Percentiles rank a stretch among this genome's conserved stretches.
phyloP scores from a whole-genome alignment of 2,329 filamentous ascomycete species.

The Raffaelea albimanens region DNA sequence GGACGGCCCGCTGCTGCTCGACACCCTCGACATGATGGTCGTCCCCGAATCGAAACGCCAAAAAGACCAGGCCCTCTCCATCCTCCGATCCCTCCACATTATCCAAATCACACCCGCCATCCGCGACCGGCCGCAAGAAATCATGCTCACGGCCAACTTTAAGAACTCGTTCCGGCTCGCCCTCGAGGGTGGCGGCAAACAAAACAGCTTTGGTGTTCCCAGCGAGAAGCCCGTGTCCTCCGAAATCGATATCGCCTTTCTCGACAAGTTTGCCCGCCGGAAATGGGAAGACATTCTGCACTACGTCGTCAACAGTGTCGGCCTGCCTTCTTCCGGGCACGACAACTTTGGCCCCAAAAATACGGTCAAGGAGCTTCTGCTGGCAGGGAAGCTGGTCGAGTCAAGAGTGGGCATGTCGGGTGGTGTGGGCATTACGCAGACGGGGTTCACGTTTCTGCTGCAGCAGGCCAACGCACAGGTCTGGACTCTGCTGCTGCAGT shows the following conservation, averaged over 20 bases:
- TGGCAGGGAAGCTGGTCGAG: constrained; percentile 73
- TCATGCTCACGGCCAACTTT: constrained; percentile 75
- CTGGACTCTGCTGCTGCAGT: constrained; percentile 89
- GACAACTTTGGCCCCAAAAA: constrained; percentile 50
- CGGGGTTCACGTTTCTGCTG: constrained; percentile 87
- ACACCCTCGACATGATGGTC: constrained; percentile 80
- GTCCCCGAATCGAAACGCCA: constrained; percentile 56
- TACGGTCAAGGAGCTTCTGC: constrained; percentile 75
- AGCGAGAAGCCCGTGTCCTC: constrained; percentile 54
- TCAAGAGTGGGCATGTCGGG: constrained; percentile 25
- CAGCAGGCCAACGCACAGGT: constrained; percentile 96
- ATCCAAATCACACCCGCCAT: constrained; percentile 54
- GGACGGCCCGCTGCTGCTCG: constrained; percentile 66
- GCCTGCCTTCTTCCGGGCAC: constrained; percentile 33
- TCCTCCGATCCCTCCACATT: constrained; percentile 81
- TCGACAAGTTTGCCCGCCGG: constrained; percentile 76
- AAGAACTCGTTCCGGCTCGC: constrained; percentile 74
- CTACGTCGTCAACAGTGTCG: constrained; percentile 79
- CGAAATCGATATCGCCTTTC: constrained; percentile 58
- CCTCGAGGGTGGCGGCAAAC: constrained; percentile 75
- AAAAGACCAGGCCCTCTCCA: constrained; percentile 73
- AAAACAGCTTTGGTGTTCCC: constrained; percentile 85
- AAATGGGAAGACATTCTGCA: constrained; percentile 97
- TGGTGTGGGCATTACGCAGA: constrained; percentile 71
- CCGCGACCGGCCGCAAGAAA: constrained; percentile 57